Evolutionary conservation across 1,139 yeast species (phyloP).

Genomic region (Protomyces lactucae-debilis): DNA sequence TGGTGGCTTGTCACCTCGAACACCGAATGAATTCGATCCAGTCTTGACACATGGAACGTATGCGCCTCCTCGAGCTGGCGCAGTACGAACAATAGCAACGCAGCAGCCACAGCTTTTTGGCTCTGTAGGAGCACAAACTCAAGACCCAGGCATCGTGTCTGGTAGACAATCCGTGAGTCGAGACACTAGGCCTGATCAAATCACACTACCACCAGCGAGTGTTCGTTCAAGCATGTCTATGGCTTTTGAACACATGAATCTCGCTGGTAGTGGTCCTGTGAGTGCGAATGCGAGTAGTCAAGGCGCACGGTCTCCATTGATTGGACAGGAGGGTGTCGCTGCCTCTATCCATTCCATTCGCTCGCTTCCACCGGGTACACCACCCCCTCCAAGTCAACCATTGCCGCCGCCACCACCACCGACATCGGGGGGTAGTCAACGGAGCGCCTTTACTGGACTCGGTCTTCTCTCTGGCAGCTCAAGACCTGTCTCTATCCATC

Average conservation of each 20-base stretch:
- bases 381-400: constrained; percentile 24
- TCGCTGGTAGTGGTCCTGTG: not conserved
- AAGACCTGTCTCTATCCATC: not conserved
- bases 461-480: not conserved
- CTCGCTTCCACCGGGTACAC: not conserved
- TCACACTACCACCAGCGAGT: constrained; percentile 16
- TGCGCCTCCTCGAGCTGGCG: not conserved
- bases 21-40: not conserved
- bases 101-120: not conserved
- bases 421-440: not conserved
- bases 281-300: not conserved
- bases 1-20: not conserved
- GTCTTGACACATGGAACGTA: constrained; percentile 11
- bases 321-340: not conserved
- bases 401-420: constrained; percentile 17
- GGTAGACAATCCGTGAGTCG: not conserved
- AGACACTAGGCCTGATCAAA: constrained; percentile 2
- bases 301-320: not conserved
- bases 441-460: not conserved
- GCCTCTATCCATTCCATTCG: not conserved
- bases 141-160: not conserved
- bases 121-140: not conserved
- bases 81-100: not conserved
- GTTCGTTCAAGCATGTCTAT: constrained; percentile 16
- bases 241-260: constrained; percentile 13